Conservation (phyloP, 306 rosid genomes). For the Malus sieversii region DNA sequence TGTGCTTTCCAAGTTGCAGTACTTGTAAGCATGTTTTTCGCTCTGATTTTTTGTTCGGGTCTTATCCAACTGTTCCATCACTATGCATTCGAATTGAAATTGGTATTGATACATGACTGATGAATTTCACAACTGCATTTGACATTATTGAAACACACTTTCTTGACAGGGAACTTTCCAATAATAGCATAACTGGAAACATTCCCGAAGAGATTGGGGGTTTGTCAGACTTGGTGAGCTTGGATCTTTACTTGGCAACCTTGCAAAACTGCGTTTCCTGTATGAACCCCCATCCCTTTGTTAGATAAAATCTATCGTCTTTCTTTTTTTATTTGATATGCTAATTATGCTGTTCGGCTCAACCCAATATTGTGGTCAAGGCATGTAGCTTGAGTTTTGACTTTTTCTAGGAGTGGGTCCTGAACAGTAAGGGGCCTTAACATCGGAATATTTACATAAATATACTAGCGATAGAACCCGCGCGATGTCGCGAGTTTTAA, state of each 20-base stretch:
- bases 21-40: constrained; percentile 61
- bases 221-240: constrained; percentile 72
- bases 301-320: no score
- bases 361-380: neutral
- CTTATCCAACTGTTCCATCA: neutral
- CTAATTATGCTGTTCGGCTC: neutral
- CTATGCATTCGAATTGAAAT: neutral
- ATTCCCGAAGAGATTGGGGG: constrained; percentile 71
- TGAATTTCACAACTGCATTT: neutral
- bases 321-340: no score
- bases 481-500: no score
- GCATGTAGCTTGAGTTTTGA: neutral
- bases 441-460: no score
- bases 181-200: constrained; percentile 24
- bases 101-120: neutral
- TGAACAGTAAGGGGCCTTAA: no score
- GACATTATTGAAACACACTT: neutral
- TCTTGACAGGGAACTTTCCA: constrained; percentile 67
- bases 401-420: no score
- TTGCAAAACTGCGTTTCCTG: neutral
- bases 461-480: no score
- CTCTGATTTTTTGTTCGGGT: neutral
- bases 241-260: constrained; percentile 80
- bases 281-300: no score
- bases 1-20: constrained; percentile 59